Percentiles rank a stretch among this genome's conserved stretches.
Evolutionary conservation across 805 yeast species (phyloP).

Genomic region (Ogataea ramenticola): DNA sequence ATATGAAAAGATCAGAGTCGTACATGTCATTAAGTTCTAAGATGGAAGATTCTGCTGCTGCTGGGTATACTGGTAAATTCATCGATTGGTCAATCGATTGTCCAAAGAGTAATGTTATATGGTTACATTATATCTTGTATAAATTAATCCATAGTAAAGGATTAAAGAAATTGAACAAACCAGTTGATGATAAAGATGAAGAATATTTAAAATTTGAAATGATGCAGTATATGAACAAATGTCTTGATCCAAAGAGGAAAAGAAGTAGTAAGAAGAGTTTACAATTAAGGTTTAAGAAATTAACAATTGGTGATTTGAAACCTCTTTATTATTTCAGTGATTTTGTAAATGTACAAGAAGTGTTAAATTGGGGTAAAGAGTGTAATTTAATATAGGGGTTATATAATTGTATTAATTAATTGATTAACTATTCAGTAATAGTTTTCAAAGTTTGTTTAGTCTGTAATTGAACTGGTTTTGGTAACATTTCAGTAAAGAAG

Average conservation of each 20-base stretch:
- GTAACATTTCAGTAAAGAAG: slow-evolving; percentile 4
- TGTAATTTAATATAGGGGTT: background rate
- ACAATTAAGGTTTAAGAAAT: slow-evolving; percentile 5
- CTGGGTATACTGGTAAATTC: slow-evolving; percentile 12
- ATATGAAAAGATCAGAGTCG: slow-evolving; percentile 4
- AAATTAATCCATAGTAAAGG: slow-evolving; percentile 37
- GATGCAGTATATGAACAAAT: slow-evolving; percentile 22
- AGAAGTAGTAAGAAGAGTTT: background rate
- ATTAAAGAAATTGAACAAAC: slow-evolving; percentile 19
- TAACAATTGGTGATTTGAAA: slow-evolving; percentile 2
- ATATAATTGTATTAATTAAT: background rate
- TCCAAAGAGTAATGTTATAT: slow-evolving; percentile 48
- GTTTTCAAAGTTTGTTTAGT: background rate
- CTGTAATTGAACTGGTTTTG: slow-evolving; percentile 1
- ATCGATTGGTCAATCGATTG: slow-evolving; percentile 41
- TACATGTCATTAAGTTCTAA: slow-evolving; percentile 2
- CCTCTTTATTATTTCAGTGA: background rate
- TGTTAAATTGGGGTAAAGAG: slow-evolving; percentile 1
- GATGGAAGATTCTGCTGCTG: background rate
- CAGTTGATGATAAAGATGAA: slow-evolving; percentile 1
- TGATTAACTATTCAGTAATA: too few relatives aligned
- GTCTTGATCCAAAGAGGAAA: slow-evolving; percentile 26
- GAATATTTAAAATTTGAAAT: slow-evolving; percentile 12
- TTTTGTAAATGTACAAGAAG: background rate
- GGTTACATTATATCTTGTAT: slow-evolving; percentile 59